Conservation (phyloP, 306 rosid genomes). For the Pterocarpus santalinus region DNA sequence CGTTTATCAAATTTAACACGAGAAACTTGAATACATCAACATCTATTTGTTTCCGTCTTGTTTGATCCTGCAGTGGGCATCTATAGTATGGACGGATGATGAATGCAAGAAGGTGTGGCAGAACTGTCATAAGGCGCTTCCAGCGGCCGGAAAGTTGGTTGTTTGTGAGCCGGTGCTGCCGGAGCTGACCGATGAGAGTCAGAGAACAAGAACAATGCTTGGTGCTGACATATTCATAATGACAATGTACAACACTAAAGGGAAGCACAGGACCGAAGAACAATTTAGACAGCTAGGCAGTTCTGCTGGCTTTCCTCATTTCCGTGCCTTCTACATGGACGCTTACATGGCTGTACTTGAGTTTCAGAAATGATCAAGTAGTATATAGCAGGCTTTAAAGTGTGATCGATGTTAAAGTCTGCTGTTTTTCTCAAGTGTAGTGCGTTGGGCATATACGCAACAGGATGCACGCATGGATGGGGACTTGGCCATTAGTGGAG, state of each 20-base stretch:
- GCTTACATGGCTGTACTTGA: slow-evolving; percentile 65
- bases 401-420: too few relatives aligned
- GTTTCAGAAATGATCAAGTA: slow-evolving; percentile 62
- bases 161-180: slow-evolving; percentile 78
- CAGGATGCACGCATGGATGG: too few relatives aligned
- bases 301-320: slow-evolving; percentile 63
- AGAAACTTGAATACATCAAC: too few relatives aligned
- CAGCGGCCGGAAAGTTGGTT: slow-evolving; percentile 72
- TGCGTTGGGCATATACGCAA: too few relatives aligned
- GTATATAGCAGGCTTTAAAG: too few relatives aligned
- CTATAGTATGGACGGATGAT: slow-evolving; percentile 72
- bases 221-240: slow-evolving; percentile 74
- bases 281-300: slow-evolving; percentile 61
- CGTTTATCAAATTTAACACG: too few relatives aligned
- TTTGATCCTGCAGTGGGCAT: slow-evolving; percentile 62
- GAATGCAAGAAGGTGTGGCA: slow-evolving; percentile 65
- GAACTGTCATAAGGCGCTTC: slow-evolving; percentile 74
- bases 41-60: not conserved
- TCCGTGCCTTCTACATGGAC: slow-evolving; percentile 64
- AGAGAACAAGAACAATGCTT: slow-evolving; percentile 66
- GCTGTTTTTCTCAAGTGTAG: too few relatives aligned
- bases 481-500: too few relatives aligned
- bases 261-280: slow-evolving; percentile 76
- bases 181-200: slow-evolving; percentile 70
- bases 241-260: slow-evolving; percentile 73